Evolutionary conservation across 73 alveolate species (phyloP), one percentile per base, ranked within the genome.

Genomic region (Blepharisma stoltei): DNA sequence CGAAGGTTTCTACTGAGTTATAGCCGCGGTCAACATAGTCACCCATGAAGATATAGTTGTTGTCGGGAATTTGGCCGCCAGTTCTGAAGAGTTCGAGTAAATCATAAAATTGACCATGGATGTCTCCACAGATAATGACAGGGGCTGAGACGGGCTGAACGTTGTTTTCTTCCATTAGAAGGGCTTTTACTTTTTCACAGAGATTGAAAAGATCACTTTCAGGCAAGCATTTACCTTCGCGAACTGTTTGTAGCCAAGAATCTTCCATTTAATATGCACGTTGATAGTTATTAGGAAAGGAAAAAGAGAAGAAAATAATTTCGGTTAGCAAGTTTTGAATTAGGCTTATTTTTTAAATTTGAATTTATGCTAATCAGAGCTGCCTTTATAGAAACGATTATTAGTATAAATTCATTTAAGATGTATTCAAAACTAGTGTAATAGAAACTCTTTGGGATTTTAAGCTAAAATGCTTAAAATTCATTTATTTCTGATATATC

Each of bases 21-120:
- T 76, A 87, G 46, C 98, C 98, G 7, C 98, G 55, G 78, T 92
- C 98, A n/a, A 92, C 98, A 75, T 92, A 89, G 77, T 92, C 98
- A 48, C 98, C 98, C 73, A 92, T 54, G 86, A 92, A 92, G n/a
- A 93, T 65, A 71, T 93, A 90, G 71, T 68, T 89, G 43, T 70
- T 47, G 5, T 25, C 55, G 27, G 95, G 95, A 23, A 89, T 87
- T 46, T 86, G 77, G 54, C 95, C 95, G 27, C 97, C 97, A 44
- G 71, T 85, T 70, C 81, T 54, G 73, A 90, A 90, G 23, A 90
- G 54, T 53, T 93, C 97, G 49, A 92, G 81, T 20, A 95, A 79
- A 78, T 95, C 99, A 81, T 84, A 96, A 86, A 90, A 92, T 83
- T 94, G 97, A 43, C 99, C 99, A 76, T 95, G 99, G 76, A 95